These are phyloP conservation scores for Coemansia sp. DNA, from an alignment of 192 early-diverging fungal genomes.

Conservation along the genomic window DNA sequence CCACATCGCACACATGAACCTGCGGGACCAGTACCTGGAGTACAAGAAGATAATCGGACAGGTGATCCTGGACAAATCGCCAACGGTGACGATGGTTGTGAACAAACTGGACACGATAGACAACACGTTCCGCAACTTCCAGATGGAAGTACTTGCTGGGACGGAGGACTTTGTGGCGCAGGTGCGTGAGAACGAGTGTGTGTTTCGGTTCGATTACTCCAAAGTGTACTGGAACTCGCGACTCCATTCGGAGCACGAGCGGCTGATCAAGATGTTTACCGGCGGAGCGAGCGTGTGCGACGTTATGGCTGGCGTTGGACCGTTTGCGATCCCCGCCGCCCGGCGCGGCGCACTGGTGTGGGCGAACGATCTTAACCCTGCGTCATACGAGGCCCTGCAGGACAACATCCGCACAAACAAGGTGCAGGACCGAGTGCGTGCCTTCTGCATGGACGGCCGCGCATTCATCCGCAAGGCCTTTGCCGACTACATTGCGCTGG, in stretches of 20 bases:
- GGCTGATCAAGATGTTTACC: slow-evolving; percentile 79
- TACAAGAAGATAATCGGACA: slow-evolving; percentile 93
- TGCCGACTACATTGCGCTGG: slow-evolving; percentile 57
- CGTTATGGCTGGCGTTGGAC: slow-evolving; percentile 97
- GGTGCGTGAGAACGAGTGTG: slow-evolving; percentile 87
- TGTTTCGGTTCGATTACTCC: slow-evolving; percentile 92
- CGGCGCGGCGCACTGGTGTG: slow-evolving; percentile 82
- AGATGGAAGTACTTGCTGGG: slow-evolving; percentile 96
- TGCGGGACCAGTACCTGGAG: slow-evolving; percentile 85
- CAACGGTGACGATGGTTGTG: slow-evolving; percentile 84
- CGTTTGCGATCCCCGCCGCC: slow-evolving; percentile 92
- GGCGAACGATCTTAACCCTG: slow-evolving; percentile 97
- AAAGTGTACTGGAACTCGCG: slow-evolving; percentile 99
- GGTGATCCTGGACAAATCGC: slow-evolving; percentile 95
- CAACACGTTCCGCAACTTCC: slow-evolving; percentile 92
- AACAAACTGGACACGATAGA: slow-evolving; percentile 97
- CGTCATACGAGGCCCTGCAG: slow-evolving; percentile 74
- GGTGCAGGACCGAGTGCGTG: slow-evolving; percentile 65
- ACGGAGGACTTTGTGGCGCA: slow-evolving; percentile 82
- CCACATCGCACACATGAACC: slow-evolving; percentile 98
- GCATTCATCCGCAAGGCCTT: slow-evolving; percentile 84
- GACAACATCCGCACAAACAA: slow-evolving; percentile 88
- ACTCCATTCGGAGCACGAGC: slow-evolving; percentile 90
- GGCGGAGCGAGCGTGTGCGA: slow-evolving; percentile 80
- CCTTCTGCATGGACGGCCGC: slow-evolving; percentile 90